These are phyloP conservation scores for Hygrocybe coccinea DNA, from an alignment of 768 basidiomycete species.

Conservation along the genomic window DNA sequence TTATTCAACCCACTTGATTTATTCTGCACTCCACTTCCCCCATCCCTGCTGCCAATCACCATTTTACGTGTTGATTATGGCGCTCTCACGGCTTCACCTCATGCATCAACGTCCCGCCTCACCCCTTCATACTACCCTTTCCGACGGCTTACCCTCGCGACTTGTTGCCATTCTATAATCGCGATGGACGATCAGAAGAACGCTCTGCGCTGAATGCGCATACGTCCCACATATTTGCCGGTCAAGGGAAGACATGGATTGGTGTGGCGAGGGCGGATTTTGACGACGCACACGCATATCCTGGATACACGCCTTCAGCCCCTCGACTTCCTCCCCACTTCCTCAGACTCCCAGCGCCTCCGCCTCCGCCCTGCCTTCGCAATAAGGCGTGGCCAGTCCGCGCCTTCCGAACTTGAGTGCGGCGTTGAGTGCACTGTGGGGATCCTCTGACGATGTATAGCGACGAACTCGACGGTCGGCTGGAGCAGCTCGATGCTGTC, in stretches of 20 bases:
- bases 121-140: conserved; percentile 11
- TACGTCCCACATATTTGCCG: conserved; percentile 34
- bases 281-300: conserved; percentile 23
- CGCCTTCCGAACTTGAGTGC: conserved; percentile 23
- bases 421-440: conserved; percentile 11
- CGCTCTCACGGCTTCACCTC: conserved; percentile 16
- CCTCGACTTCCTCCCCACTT: conserved; percentile 12
- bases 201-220: conserved; percentile 14
- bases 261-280: conserved; percentile 24
- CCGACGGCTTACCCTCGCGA: conserved; percentile 11
- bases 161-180: neutral
- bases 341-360: conserved; percentile 17
- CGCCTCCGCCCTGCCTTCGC: conserved; percentile 18
- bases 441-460: conserved; percentile 14
- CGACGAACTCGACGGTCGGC: conserved; percentile 7
- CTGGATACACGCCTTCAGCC: conserved; percentile 14
- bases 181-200: conserved; percentile 19
- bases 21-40: conserved; percentile 24
- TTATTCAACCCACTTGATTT: conserved; percentile 44
- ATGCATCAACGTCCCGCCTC: conserved; percentile 19
- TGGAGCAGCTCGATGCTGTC: conserved; percentile 31
- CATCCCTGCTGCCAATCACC: conserved; percentile 13
- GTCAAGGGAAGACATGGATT: conserved; percentile 25
- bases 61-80: conserved; percentile 46
- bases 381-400: conserved; percentile 35